Evolutionary conservation across 2,329 filamentous ascomycete genomes (phyloP).

Genomic region (Emydomyces testavorans): DNA sequence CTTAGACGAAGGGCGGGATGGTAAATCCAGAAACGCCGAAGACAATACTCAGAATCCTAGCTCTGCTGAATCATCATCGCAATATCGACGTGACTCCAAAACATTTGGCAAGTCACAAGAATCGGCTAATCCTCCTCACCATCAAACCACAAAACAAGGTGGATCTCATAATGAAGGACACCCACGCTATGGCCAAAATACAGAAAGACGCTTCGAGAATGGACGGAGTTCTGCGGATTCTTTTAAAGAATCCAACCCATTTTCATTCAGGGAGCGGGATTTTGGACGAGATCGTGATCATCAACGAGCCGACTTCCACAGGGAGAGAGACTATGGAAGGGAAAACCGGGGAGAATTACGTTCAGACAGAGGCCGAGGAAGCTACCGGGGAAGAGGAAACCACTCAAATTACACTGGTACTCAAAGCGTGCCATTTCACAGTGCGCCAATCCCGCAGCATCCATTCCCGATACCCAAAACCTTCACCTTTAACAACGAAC

Average conservation of each 20-base stretch:
- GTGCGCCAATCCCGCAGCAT: conserved; percentile 31
- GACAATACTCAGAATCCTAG: conserved; percentile 20
- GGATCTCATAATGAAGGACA: conserved; percentile 25
- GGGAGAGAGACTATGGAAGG: conserved; percentile 14
- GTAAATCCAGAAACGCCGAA: conserved; percentile 18
- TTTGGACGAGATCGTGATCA: conserved; percentile 19
- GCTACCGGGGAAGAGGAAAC: conserved; percentile 34
- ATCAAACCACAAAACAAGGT: conserved; percentile 22
- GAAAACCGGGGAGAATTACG: conserved; percentile 28
- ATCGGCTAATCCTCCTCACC: conserved; percentile 12
- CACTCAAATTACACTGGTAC: conserved; percentile 27
- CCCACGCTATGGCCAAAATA: conserved; percentile 21
- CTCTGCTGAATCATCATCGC: conserved; percentile 22
- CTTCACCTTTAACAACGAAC: conserved; percentile 31
- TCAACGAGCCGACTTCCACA: conserved; percentile 20
- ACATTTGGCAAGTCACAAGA: conserved; percentile 27
- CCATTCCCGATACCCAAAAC: conserved; percentile 32
- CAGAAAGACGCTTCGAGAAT: conserved; percentile 31
- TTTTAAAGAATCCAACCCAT: conserved; percentile 21
- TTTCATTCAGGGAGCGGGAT: conserved; percentile 20
- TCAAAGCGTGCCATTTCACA: conserved; percentile 32
- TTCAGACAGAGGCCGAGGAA: conserved; percentile 30
- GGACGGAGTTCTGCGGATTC: conserved; percentile 31
- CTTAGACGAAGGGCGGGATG: conserved; percentile 25
- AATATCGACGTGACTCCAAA: conserved; percentile 28